Evolutionary conservation across 768 basidiomycete species (phyloP).

Genomic region (Inosperma sp.): DNA sequence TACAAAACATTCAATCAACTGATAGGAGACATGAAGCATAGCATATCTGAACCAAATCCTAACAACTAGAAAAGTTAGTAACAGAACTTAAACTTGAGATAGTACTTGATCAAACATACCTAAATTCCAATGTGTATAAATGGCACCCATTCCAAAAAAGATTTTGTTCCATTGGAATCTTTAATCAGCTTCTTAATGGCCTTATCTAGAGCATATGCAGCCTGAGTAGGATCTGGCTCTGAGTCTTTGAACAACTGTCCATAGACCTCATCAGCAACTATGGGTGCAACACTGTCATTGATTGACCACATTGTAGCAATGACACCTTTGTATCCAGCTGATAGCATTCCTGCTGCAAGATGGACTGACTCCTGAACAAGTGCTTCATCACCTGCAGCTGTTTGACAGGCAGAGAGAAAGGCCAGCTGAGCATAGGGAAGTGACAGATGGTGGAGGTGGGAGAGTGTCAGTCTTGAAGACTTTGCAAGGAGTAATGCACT

Average conservation of each 20-base stretch:
- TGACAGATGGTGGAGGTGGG: slow-evolving; percentile 12
- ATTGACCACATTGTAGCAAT: slow-evolving; percentile 12
- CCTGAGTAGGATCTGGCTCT: neutral
- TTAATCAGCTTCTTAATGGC: slow-evolving; percentile 4
- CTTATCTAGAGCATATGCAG: too few species aligned
- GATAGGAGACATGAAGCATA: too few species aligned
- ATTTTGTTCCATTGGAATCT: neutral
- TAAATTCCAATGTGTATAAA: slow-evolving; percentile 9
- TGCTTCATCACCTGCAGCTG: slow-evolving; percentile 18
- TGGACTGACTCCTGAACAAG: slow-evolving; percentile 2
- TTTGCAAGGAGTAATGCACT: slow-evolving; percentile 21
- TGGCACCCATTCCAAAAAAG: slow-evolving; percentile 6
- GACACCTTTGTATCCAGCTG: slow-evolving; percentile 16
- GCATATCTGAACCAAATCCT: too few species aligned
- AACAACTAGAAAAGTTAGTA: too few species aligned
- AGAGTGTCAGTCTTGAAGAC: slow-evolving; percentile 15
- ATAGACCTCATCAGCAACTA: slow-evolving; percentile 3
- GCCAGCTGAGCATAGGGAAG: slow-evolving; percentile 25
- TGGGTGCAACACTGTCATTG: slow-evolving; percentile 3
- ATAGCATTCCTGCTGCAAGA: slow-evolving; percentile 31
- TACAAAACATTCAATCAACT: too few species aligned
- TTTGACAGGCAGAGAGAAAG: slow-evolving; percentile 38
- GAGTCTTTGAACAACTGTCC: neutral
- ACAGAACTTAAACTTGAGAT: too few species aligned
- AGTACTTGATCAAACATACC: too few species aligned